Evolutionary conservation across 495 filamentous ascomycete genomes (phyloP), one percentile per base, ranked within the genome.

Genomic region (Corynascus novoguineensis): DNA sequence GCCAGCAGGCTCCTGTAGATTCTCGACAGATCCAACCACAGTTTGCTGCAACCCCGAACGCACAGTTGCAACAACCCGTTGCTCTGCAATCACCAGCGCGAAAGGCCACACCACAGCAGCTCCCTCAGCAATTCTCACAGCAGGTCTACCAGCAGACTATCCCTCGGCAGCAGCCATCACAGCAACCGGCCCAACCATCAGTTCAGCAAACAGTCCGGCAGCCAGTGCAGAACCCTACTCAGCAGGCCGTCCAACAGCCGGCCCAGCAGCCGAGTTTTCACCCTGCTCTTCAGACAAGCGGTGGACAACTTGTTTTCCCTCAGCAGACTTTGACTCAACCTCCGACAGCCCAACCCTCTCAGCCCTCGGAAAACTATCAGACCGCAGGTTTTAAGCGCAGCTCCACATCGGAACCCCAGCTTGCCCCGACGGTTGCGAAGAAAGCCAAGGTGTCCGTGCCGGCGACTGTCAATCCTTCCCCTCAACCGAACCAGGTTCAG

Each of bases 361-460:
- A 44, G 12, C 28, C 58, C 12, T 5, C 44, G 1, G 57, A 57
- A 21, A 47, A 21, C 11, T 55, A 50, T 22, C 9, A n/a, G 3
- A 49, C 35, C 15, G 46, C 55, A 32, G 55, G 55, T 24, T 28
- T 58, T 21, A 68, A 68, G 53, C 63, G 65, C 11, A 32, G 37
- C 22, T 35, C 56, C 11, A 25, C 38, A 1, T 58, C 51, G 11
- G 63, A 64, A 29, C 21, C 54, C 1, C 58, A 59, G 27, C 32
- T 57, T 37, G 17, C 53, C 10, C 53, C 45, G 21, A 41, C 32
- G 2, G 27, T 54, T n/a, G 61, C 58, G 7, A 68, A 68, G 49
- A 68, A 63, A 47, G 58, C 61, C 19, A 68, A 60, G 38, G 49
- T 63, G 11, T 12, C 52, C 29, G 57, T 29, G 3, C 55, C 56